Conservation (phyloP, 176 grass and related monocot species). For the Chloris gayana region DNA sequence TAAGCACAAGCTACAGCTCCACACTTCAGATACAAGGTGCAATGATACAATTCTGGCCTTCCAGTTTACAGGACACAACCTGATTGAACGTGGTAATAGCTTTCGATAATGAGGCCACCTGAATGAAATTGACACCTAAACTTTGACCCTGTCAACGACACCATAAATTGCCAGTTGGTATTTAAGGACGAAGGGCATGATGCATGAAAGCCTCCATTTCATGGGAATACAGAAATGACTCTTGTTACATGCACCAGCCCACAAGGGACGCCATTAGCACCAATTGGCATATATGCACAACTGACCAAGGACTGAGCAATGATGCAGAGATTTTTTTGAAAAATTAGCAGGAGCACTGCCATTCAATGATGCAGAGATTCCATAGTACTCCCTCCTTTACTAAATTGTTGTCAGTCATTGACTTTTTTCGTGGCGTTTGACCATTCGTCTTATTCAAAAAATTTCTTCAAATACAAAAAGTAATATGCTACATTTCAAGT, state of each 20-base stretch:
- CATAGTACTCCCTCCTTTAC: too few relatives aligned
- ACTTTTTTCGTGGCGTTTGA: too few relatives aligned
- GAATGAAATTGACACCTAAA: neutral
- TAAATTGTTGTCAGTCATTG: too few relatives aligned
- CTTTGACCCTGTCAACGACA: neutral
- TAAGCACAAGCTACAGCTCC: neutral
- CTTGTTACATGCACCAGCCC: neutral
- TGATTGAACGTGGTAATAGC: neutral
- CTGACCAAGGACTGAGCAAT: neutral
- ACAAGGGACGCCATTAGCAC: neutral
- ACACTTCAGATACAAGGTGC: neutral
- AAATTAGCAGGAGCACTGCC: too few relatives aligned
- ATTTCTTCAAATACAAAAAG: too few relatives aligned
- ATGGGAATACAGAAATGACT: neutral
- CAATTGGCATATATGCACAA: neutral
- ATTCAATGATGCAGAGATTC: neutral
- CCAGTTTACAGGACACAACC: constrained; percentile 9
- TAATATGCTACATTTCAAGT: too few relatives aligned
- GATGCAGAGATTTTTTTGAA: too few relatives aligned
- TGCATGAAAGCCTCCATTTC: neutral
- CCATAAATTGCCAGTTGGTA: neutral
- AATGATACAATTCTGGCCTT: neutral
- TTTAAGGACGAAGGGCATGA: neutral
- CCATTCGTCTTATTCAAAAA: too few relatives aligned
- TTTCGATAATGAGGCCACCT: neutral